phyloP scores from a whole-genome alignment of 2,329 filamentous ascomycete genomes.

The Blastomyces parvus region DNA sequence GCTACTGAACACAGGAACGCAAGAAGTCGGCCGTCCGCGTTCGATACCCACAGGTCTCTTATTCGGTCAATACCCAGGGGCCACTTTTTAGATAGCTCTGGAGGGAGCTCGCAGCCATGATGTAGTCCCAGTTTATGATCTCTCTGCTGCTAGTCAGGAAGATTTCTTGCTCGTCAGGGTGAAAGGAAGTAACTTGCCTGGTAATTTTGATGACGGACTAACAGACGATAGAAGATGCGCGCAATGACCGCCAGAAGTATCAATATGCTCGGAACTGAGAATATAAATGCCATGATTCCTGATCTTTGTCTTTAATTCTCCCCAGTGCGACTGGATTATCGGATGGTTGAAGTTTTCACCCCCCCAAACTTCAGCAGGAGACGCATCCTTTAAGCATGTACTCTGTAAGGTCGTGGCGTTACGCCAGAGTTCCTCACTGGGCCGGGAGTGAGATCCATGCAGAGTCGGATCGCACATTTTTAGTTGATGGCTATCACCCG shows the following conservation, averaged over 20 bases:
- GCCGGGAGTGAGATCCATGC: too few species aligned
- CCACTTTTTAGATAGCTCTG: conserved; percentile 25
- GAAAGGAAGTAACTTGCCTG: not conserved
- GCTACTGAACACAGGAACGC: conserved; percentile 15
- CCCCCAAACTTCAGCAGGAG: not conserved
- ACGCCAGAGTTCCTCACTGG: too few species aligned
- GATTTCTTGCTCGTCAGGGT: not conserved
- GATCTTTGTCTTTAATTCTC: not conserved
- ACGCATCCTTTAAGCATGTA: not conserved
- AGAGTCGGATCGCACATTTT: too few species aligned
- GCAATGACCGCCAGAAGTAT: not conserved
- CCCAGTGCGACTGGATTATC: not conserved
- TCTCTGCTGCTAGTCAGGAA: conserved; percentile 1
- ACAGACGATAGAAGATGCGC: not conserved
- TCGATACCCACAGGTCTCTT: conserved; percentile 14
- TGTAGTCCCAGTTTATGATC: conserved; percentile 2
- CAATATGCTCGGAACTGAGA: not conserved
- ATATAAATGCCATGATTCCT: not conserved
- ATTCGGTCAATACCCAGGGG: conserved; percentile 27
- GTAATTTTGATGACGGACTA: not conserved
- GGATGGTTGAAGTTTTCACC: not conserved
- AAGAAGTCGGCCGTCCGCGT: conserved; percentile 14
- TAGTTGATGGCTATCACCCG: too few species aligned
- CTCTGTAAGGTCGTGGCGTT: too few species aligned
- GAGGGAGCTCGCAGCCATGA: conserved; percentile 24